Percentiles rank a stretch among this genome's conserved stretches.
Evolutionary conservation across 2,329 filamentous ascomycete species (phyloP).

Genomic region (Alternaria metachromatica): DNA sequence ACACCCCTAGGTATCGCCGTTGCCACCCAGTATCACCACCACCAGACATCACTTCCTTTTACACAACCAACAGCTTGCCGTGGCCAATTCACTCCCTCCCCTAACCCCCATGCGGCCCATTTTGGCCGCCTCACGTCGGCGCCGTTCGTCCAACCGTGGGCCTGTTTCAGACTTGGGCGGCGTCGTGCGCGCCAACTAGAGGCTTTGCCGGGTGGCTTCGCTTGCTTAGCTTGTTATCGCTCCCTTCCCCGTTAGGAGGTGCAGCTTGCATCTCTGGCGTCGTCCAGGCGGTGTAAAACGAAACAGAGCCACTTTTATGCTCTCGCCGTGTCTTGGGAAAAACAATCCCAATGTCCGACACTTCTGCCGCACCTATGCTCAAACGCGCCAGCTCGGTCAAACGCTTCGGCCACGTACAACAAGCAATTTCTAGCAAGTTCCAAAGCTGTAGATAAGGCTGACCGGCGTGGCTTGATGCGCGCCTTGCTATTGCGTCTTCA

Average conservation of each 20-base stretch:
- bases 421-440: neutral
- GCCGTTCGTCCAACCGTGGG: constrained; percentile 22
- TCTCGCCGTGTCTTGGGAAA: neutral
- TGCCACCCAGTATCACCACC: constrained; percentile 2
- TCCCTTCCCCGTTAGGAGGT: constrained; percentile 1
- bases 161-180: constrained; percentile 18
- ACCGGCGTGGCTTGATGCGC: neutral
- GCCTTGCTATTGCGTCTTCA: neutral
- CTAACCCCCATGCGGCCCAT: constrained; percentile 1
- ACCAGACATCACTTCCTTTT: constrained; percentile 3
- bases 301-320: constrained; percentile 4
- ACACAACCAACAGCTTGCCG: constrained; percentile 8
- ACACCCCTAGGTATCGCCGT: neutral
- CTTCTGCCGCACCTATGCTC: neutral
- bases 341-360: neutral
- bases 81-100: constrained; percentile 18
- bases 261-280: neutral
- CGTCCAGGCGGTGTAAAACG: constrained; percentile 6
- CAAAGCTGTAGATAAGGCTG: neutral
- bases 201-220: constrained; percentile 18
- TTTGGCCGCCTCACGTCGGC: constrained; percentile 17
- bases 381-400: neutral
- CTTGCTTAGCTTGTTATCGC: constrained; percentile 11
- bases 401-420: neutral
- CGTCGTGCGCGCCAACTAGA: constrained; percentile 18